Base-by-base conservation (phyloP, 75 land plant genomes). In the Pinus taeda region DNA sequence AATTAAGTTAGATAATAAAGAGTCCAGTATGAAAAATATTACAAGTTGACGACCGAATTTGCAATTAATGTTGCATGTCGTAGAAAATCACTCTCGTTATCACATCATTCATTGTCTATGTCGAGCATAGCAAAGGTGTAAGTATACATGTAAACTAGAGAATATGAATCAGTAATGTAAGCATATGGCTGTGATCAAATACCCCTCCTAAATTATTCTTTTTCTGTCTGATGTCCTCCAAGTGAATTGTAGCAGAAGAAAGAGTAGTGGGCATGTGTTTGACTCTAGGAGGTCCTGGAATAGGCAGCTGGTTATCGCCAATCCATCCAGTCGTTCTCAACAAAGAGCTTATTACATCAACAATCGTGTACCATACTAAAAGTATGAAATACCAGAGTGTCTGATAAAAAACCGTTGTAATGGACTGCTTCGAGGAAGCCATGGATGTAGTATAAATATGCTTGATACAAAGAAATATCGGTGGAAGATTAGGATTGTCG, bases 401-500 rank as follows among this genome's bases (percentile, higher is more conserved):
- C 13, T 58, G 45, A 6, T 4, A 42, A 42, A 42, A 42, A 42
- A 4, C 5, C 4, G 45, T 6, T 42, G 6, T 6, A 42, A 42
- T 42, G 45, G 45, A 42, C 0, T 42, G 45, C 67, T 62, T 59
- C 8, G 42, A 18, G 60, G 22, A 13, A n/a, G 60, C 39, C 4
- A 4, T 42, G 45, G 45, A 42, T 42, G 6, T 42, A 42, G 6
- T 33, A 33, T 33, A 6, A 42, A 5, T 42, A 42, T 6, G 45
- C 4, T 4, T 42, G 6, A 42, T 42, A 42, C 45, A 4, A 33
- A 86, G 90, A 57, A 89, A 30, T 11, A 84, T 78, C 42, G 89
- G 89, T 3, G 88, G 84, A 15, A 67, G 37, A 59, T 78, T 59
- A 4, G 89, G 90, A 53, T 76, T 79, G 7, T 83, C 88, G 9